Evolutionary conservation across 176 grass and related monocot genomes (phyloP).

Genomic region (Carex kokanica): DNA sequence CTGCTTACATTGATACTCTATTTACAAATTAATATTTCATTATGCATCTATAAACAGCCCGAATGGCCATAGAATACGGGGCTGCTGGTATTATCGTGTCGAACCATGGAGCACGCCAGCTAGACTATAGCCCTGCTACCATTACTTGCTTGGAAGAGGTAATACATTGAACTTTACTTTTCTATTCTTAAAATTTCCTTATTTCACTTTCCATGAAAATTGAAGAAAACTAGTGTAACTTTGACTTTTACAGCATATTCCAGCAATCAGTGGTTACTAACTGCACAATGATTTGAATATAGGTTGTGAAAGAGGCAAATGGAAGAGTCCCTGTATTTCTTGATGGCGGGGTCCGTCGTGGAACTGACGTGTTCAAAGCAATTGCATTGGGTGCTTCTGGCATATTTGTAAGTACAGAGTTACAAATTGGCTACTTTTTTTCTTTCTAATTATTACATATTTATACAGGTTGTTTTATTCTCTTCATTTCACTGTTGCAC

Average conservation of each 20-base stretch:
- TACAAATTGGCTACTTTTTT: not conserved
- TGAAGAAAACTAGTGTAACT: not conserved
- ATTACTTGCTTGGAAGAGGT: slow-evolving; percentile 98
- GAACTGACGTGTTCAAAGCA: slow-evolving; percentile 95
- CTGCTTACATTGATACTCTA: no score
- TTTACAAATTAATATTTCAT: not conserved
- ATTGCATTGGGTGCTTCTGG: slow-evolving; percentile 78
- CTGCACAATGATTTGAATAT: slow-evolving; percentile 14
- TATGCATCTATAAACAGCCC: slow-evolving; percentile 42
- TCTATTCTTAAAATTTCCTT: not conserved
- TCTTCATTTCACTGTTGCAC: not conserved
- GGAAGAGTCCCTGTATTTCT: slow-evolving; percentile 77
- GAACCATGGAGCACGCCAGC: slow-evolving; percentile 88
- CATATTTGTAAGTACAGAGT: slow-evolving; percentile 59
- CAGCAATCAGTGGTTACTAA: not conserved
- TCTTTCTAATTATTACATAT: not conserved
- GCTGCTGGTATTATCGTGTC: slow-evolving; percentile 84
- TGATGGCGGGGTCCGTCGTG: slow-evolving; percentile 80
- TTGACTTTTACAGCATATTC: not conserved
- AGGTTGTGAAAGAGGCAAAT: slow-evolving; percentile 77
- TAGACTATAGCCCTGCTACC: slow-evolving; percentile 86
- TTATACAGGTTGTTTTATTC: not conserved
- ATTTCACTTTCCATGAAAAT: slow-evolving; percentile 8
- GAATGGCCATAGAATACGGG: slow-evolving; percentile 55
- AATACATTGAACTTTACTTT: not conserved